Evolutionary conservation across 1,139 yeast genomes (phyloP).

Genomic region (Nakaseomyces kungkrabaensis): DNA sequence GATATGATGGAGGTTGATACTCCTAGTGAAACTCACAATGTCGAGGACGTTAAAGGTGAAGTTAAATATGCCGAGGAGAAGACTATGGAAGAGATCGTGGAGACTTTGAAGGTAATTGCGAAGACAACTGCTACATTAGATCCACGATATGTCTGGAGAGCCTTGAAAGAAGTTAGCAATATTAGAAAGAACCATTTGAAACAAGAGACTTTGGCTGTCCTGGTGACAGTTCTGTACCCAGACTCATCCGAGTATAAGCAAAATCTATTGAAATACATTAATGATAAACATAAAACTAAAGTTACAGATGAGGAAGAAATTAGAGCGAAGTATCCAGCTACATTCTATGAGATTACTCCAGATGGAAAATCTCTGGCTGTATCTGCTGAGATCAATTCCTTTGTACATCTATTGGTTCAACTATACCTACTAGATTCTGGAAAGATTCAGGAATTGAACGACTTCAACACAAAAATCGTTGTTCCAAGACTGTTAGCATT

Average conservation of each 20-base stretch:
- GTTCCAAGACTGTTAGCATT: constrained; percentile 49
- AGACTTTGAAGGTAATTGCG: constrained; percentile 28
- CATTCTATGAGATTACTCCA: constrained; percentile 23
- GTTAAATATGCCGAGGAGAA: constrained; percentile 19
- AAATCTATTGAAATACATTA: constrained; percentile 36
- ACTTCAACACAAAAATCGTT: constrained; percentile 37
- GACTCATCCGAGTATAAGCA: constrained; percentile 37
- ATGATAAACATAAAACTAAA: constrained; percentile 30
- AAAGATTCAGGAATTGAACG: constrained; percentile 40
- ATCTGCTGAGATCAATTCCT: constrained; percentile 73
- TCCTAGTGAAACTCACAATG: constrained; percentile 19
- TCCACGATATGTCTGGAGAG: constrained; percentile 78
- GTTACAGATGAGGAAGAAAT: constrained; percentile 26
- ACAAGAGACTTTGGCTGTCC: constrained; percentile 42
- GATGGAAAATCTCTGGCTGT: constrained; percentile 30
- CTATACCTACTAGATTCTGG: constrained; percentile 60
- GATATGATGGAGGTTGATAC: constrained; percentile 23
- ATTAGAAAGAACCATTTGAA: constrained; percentile 51
- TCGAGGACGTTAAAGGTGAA: constrained; percentile 7
- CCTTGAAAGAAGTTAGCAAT: constrained; percentile 71
- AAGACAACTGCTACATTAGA: constrained; percentile 74
- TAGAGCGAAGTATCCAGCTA: constrained; percentile 27
- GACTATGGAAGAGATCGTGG: constrained; percentile 26
- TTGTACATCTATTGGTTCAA: constrained; percentile 69
- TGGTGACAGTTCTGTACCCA: constrained; percentile 45